phyloP scores from a whole-genome alignment of 768 basidiomycete genomes.

The Cystofilobasidium capitatum region DNA sequence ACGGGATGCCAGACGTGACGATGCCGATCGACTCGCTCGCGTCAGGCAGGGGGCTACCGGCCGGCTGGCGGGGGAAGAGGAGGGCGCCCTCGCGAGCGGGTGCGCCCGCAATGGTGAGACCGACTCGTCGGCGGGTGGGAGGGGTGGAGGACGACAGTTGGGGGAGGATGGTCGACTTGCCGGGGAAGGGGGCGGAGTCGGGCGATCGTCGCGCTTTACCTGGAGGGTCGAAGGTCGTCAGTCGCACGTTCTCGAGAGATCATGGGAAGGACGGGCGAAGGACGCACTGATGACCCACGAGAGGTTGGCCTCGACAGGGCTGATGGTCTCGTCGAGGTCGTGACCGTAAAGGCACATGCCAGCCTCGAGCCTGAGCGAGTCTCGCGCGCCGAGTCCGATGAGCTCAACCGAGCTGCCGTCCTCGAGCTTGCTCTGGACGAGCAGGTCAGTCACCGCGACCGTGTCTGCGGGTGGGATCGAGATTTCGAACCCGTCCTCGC shows the following conservation, averaged over 20 bases:
- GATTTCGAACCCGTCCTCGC: constrained; percentile 98
- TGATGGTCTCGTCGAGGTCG: constrained; percentile 77
- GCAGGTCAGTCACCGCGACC: constrained; percentile 54
- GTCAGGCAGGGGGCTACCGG: background rate
- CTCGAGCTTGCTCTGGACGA: constrained; percentile 45
- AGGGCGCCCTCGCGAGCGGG: constrained; percentile 59
- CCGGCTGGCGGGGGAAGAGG: constrained; percentile 41
- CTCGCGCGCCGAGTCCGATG: constrained; percentile 82
- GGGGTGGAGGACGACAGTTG: constrained; percentile 56
- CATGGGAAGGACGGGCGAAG: background rate
- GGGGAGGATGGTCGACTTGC: constrained; percentile 58
- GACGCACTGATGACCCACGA: constrained; percentile 80
- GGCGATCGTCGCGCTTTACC: constrained; percentile 69
- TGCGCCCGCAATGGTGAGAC: constrained; percentile 34
- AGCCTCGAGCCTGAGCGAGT: constrained; percentile 87
- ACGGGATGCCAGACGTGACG: constrained; percentile 92
- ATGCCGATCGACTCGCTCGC: constrained; percentile 43
- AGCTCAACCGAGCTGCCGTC: constrained; percentile 50
- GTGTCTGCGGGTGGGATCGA: constrained; percentile 75
- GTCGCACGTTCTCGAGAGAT: background rate
- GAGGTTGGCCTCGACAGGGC: constrained; percentile 82
- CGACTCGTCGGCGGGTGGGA: constrained; percentile 64
- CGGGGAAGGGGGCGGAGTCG: constrained; percentile 53
- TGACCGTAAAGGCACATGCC: constrained; percentile 95
- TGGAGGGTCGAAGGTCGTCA: constrained; percentile 34